Evolutionary conservation across 768 basidiomycete species (phyloP).

Genomic region (Amanita exitialis): DNA sequence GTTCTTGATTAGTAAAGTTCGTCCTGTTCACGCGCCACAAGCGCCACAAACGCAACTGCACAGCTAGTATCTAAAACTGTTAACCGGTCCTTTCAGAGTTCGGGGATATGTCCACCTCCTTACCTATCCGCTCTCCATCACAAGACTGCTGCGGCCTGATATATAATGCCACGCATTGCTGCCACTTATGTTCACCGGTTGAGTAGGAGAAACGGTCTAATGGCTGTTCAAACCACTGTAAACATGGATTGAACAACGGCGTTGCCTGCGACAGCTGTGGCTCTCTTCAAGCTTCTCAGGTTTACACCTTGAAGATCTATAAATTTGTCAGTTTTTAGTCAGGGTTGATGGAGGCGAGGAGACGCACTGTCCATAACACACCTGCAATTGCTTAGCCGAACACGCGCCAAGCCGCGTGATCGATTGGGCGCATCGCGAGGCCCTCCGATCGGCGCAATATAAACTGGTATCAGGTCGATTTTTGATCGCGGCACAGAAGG

Average conservation of each 20-base stretch:
- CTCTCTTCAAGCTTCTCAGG: too few relatives aligned
- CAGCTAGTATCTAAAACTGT: slow-evolving; percentile 48
- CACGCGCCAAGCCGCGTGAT: too few relatives aligned
- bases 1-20: slow-evolving; percentile 67
- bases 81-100: slow-evolving; percentile 27
- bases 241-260: slow-evolving; percentile 14
- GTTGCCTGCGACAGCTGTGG: not conserved
- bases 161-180: slow-evolving; percentile 76
- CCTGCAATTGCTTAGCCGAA: too few relatives aligned
- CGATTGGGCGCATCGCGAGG: too few relatives aligned
- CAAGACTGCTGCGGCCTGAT: slow-evolving; percentile 61
- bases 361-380: too few relatives aligned
- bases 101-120: slow-evolving; percentile 13
- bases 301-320: too few relatives aligned
- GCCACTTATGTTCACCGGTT: slow-evolving; percentile 47
- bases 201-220: slow-evolving; percentile 67
- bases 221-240: slow-evolving; percentile 77
- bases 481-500: too few relatives aligned
- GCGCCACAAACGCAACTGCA: not conserved
- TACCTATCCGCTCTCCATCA: slow-evolving; percentile 83
- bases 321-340: too few relatives aligned
- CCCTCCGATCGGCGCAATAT: too few relatives aligned
- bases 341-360: too few relatives aligned
- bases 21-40: slow-evolving; percentile 39
- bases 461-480: not conserved